Evolutionary conservation across 2,329 filamentous ascomycete genomes (phyloP).

Genomic region (Colletotrichum truncatum): DNA sequence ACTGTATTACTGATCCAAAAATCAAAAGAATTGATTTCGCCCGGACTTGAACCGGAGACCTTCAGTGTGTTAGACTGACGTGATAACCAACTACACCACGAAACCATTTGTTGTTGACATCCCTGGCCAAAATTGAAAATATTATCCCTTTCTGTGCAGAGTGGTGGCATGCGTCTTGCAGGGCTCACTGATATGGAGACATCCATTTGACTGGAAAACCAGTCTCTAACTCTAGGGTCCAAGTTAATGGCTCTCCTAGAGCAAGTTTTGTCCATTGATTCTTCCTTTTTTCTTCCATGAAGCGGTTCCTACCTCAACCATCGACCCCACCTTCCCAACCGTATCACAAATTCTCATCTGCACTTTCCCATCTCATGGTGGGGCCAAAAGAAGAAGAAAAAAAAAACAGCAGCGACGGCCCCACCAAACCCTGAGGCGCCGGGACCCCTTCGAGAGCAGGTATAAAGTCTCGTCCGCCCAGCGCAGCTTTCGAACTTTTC

Average conservation of each 20-base stretch:
- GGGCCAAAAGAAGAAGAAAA: background rate
- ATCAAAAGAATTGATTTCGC: background rate
- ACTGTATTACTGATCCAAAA: background rate
- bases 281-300: background rate
- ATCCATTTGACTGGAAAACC: no score
- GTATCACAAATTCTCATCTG: background rate
- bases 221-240: no score
- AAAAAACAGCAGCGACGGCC: background rate
- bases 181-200: no score
- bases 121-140: no score
- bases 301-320: background rate
- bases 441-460: background rate
- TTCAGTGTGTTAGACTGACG: slow-evolving; percentile 53
- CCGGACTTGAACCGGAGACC: slow-evolving; percentile 31
- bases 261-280: background rate
- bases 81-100: slow-evolving; percentile 56
- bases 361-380: slow-evolving; percentile 5
- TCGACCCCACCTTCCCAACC: background rate
- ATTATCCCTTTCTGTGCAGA: no score
- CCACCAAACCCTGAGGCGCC: background rate
- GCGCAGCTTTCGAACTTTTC: slow-evolving; percentile 42
- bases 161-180: no score
- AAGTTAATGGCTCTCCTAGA: no score
- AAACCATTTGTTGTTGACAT: background rate
- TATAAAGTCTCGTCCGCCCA: slow-evolving; percentile 51